These are phyloP conservation scores for Aspergillus melleus DNA, from an alignment of 2,329 filamentous ascomycete genomes.

Conservation along the genomic window DNA sequence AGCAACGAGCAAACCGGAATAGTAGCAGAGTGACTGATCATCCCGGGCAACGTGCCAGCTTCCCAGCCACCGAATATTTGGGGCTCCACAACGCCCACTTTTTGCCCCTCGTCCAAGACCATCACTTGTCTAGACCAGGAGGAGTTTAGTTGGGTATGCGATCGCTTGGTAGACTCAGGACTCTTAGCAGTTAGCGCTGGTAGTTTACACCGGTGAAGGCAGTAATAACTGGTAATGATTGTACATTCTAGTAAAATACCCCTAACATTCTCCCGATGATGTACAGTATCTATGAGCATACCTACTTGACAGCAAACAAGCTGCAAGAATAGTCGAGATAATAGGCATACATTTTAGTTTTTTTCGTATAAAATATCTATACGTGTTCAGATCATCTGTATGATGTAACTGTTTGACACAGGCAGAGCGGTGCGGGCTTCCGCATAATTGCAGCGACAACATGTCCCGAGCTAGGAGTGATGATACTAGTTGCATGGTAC, in stretches of 20 bases:
- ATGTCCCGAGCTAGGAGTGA: neutral
- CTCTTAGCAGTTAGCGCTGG: too few relatives aligned
- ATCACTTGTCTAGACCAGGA: neutral
- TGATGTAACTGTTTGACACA: too few relatives aligned
- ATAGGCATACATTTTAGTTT: too few relatives aligned
- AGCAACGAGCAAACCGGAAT: neutral
- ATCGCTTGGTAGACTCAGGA: too few relatives aligned
- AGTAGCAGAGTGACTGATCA: neutral
- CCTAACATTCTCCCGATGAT: neutral
- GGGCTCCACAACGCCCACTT: constrained; percentile 11
- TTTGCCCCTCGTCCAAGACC: neutral
- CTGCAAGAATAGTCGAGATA: too few relatives aligned
- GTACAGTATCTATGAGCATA: too few relatives aligned
- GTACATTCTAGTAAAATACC: neutral
- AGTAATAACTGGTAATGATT: neutral
- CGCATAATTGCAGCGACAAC: neutral
- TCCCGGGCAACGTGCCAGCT: constrained; percentile 15
- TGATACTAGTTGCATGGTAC: neutral
- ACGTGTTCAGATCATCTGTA: too few relatives aligned
- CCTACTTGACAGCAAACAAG: too few relatives aligned
- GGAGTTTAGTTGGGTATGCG: neutral
- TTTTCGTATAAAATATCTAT: too few relatives aligned
- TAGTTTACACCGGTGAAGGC: too few relatives aligned
- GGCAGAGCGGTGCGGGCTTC: too few relatives aligned
- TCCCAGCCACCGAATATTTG: constrained; percentile 15